These are phyloP conservation scores for Xeromyces bisporus DNA, from an alignment of 495 filamentous ascomycete genomes.

Conservation along the genomic window DNA sequence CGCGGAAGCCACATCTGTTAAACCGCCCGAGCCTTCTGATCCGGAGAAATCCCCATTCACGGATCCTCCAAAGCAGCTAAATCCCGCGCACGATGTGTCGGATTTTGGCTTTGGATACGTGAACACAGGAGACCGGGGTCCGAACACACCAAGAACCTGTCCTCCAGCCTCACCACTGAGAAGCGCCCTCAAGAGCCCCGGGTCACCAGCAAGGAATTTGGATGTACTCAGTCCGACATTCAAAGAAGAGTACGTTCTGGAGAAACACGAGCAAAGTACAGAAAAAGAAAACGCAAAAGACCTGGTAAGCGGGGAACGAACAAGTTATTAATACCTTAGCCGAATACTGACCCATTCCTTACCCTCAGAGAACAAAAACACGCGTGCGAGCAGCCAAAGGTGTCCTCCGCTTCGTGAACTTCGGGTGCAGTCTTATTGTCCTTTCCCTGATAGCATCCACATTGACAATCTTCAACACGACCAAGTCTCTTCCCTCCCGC, in stretches of 20 bases:
- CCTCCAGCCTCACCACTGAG: conserved; percentile 64
- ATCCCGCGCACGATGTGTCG: conserved; percentile 41
- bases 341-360: background rate
- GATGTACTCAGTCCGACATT: conserved; percentile 77
- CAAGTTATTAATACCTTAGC: background rate
- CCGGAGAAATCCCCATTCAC: conserved; percentile 46
- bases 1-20: conserved; percentile 73
- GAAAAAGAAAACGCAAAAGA: conserved; percentile 72
- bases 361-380: conserved; percentile 78
- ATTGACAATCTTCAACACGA: conserved; percentile 78
- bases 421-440: conserved; percentile 90
- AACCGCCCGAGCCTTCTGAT: conserved; percentile 49
- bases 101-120: conserved; percentile 92
- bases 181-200: conserved; percentile 72
- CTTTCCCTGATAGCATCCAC: conserved; percentile 71
- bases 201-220: conserved; percentile 48
- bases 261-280: conserved; percentile 59
- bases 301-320: conserved; percentile 42
- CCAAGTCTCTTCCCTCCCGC: conserved; percentile 50
- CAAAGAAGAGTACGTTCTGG: conserved; percentile 63
- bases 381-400: conserved; percentile 90
- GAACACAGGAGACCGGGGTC: conserved; percentile 33
- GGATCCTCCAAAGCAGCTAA: conserved; percentile 33
- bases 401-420: conserved; percentile 81
- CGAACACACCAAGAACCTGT: conserved; percentile 33